Conservation (phyloP, 78 protist species). For the slime mould (Dictyostelium discoideum) region dicty_2.7 NC_007091.3:1671001-1671500, state of each 20-base stretch:
- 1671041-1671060: not conserved
- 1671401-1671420: conserved; percentile 28
- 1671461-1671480: not conserved
- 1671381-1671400: conserved; percentile 54
- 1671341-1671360: conserved; percentile 43
- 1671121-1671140: conserved; percentile 60
- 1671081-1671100: conserved; percentile 64
- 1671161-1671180: conserved; percentile 59
- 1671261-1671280: conserved; percentile 65
- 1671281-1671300: conserved; percentile 1
- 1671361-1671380: conserved; percentile 73
- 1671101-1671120: conserved; percentile 73
- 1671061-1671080: not conserved
- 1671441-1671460: not conserved
- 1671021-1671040: not conserved
- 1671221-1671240: conserved; percentile 64
- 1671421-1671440: conserved; percentile 55
- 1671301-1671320: conserved; percentile 63
- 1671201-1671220: conserved; percentile 71
- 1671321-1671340: conserved; percentile 51
- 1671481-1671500: conserved; percentile 26
- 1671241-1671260: conserved; percentile 77
- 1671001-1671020: no score
- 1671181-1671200: conserved; percentile 70
- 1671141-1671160: conserved; percentile 63